phyloP scores from a whole-genome alignment of 2,329 filamentous ascomycete genomes.

The Coniochaeta sp. region DNA sequence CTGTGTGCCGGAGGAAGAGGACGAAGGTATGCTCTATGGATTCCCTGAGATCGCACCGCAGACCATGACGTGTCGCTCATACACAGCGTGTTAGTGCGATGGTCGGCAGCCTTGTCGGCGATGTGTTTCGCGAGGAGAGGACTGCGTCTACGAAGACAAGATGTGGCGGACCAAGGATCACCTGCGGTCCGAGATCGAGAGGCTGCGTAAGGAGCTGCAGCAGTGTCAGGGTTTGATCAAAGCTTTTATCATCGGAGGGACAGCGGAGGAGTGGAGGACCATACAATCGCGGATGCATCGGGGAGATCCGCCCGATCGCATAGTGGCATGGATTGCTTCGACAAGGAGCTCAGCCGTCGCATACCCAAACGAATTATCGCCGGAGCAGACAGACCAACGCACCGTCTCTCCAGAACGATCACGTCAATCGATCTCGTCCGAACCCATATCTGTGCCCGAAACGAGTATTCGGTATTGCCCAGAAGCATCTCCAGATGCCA shows the following conservation, averaged over 20 bases:
- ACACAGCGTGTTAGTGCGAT: slow-evolving; percentile 11
- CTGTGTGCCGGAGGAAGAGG: slow-evolving; percentile 17
- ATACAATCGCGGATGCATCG: slow-evolving; percentile 10
- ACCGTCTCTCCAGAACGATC: not conserved
- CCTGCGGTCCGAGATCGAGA: slow-evolving; percentile 16
- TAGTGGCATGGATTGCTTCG: slow-evolving; percentile 14
- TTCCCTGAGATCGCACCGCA: not conserved
- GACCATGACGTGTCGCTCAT: slow-evolving; percentile 4
- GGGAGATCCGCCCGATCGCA: slow-evolving; percentile 12
- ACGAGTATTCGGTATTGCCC: not conserved
- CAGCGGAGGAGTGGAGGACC: slow-evolving; percentile 11
- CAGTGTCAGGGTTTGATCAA: slow-evolving; percentile 14
- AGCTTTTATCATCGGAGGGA: slow-evolving; percentile 9
- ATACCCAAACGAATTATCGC: not conserved
- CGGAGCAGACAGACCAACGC: not conserved
- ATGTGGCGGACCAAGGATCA: slow-evolving; percentile 19
- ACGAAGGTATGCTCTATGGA: slow-evolving; percentile 13
- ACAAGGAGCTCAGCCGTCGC: not conserved
- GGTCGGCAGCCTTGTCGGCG: slow-evolving; percentile 15
- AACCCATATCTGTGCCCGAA: not conserved
- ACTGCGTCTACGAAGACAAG: slow-evolving; percentile 17
- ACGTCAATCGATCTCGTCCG: not conserved
- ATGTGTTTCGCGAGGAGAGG: slow-evolving; percentile 14
- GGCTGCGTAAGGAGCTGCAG: slow-evolving; percentile 13
- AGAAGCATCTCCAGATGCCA: not conserved